Base-by-base conservation (phyloP, 208 protist species). In the Leishmania guyanensis region DNA sequence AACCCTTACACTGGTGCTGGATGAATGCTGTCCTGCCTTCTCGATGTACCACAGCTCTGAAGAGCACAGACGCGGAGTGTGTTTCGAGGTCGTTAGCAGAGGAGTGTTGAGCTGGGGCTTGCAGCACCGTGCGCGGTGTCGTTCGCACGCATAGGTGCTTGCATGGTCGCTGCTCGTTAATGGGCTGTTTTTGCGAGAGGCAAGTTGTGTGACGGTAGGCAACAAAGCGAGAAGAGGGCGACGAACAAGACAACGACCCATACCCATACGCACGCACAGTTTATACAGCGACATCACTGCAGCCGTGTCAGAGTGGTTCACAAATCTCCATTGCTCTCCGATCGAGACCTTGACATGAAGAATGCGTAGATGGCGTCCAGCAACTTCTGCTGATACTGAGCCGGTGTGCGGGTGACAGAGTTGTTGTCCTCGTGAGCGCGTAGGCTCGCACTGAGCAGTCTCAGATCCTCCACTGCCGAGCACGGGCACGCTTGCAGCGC, bases 381-480 rank as follows among this genome's bases (percentile, higher is more conserved):
- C 48, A 93, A 77, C 62, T 29, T 68, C 72, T 90, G 85, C 86
- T 93, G 90, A 22, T 82, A 89, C 60, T 83, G 77, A 3, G 90
- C 90, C 10, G 88, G 84, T 5, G 90, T 88, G 74, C 62, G 53
- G 33, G 72, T 12, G 17, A 58, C 51, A n/a, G 72, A 20, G 51
- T 14, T 29, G 0, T 64, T 17, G 74, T 51, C 17, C 4, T 29
- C 22, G 53, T 60, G 29, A 66, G 74, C 22, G 29, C 51, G 36
- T 22, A 26, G 51, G 48, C 72, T 5, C 10, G 33, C 54, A 39
- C 48, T 9, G 39, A 56, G 58, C 39, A 50, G 17, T 26, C 12
- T 73, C 46, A 65, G 70, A 29, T 46, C 48, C 12, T 66, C 74
- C 3, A 62, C 54, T 14, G 62, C 43, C 78, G 60, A n/a, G 36